Conservation (phyloP, 108 stramenopile species). For the Cylindrotheca closterium region DNA sequence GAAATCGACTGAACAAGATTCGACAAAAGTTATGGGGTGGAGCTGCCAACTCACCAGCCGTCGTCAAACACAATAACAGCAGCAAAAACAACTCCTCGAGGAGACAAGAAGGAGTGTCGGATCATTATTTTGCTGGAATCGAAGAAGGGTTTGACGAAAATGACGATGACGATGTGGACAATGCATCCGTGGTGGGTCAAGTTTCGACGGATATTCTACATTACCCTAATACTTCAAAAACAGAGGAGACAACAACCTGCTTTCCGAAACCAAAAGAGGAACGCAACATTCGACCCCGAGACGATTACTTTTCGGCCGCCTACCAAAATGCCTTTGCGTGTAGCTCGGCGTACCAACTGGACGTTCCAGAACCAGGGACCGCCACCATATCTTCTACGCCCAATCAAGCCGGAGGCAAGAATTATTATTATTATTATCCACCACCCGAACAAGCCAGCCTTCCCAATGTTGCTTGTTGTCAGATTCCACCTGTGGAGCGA, state of each 20-base stretch:
- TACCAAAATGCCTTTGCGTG: neutral
- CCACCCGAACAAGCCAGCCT: neutral
- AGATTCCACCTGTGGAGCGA: neutral
- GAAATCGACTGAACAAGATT: neutral
- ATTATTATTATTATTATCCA: neutral
- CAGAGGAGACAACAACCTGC: too few species aligned
- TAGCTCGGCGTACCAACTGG: neutral
- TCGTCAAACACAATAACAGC: too few species aligned
- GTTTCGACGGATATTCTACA: too few species aligned
- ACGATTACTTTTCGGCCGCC: neutral
- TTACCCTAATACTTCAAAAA: too few species aligned
- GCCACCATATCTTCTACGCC: too few species aligned
- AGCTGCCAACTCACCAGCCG: too few species aligned
- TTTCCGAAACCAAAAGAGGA: too few species aligned
- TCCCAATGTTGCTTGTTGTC: neutral
- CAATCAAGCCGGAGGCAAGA: too few species aligned
- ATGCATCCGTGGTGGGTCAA: neutral
- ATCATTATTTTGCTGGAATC: neutral
- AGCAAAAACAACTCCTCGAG: too few species aligned
- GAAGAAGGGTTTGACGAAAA: neutral
- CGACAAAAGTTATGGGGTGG: neutral
- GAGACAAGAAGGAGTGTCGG: too few species aligned
- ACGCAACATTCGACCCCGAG: neutral
- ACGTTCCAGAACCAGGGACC: neutral
- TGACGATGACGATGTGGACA: neutral